Evolutionary conservation across 208 protist species (phyloP), one percentile per base, ranked within the genome.

Genomic region (Acanthamoeba castellanii): DNA sequence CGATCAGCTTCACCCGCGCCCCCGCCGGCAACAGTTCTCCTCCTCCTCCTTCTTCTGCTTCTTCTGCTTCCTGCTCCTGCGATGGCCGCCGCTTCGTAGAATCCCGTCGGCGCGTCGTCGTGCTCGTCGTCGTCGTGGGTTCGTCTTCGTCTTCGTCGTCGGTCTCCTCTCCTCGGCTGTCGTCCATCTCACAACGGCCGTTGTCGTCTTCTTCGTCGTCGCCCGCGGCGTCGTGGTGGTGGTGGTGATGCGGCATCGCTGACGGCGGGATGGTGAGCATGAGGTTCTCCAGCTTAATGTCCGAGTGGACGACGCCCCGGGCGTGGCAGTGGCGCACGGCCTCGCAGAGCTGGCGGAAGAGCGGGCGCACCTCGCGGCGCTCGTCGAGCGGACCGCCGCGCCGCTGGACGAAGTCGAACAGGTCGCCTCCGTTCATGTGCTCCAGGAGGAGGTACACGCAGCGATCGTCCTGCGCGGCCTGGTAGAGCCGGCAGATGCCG

Each of bases 341-440:
- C n/a, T 47, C 34, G 72, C 72, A 81, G 8, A 81, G 72, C 72
- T 81, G 72, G 72, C 72, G 34, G 37, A 81, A 81, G 72, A 81
- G 37, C 11, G 30, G 72, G 13, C 7, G 72, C 16, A 47, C 72
- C 72, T 81, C 72, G 18, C 59, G 59, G 22, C 2, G 3, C n/a
- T 81, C 72, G 16, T 81, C 72, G 72, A 37, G 37, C 16, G 37
- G 72, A n/a, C 66, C 32, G 30, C 72, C 72, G 4, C 72, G 30
- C 3, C n/a, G 30, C 34, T 50, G 30, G 8, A 81, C 72, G 6
- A 50, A 81, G 72, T 81, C 72, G 72, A 81, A 81, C n/a, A 81
- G 72, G 72, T 81, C 72, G 30, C 72, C 72, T 5, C 72, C 72
- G 72, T 81, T 81, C 13, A 81, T 3, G 72, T 81, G 37, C n/a